Base-by-base conservation (phyloP, 2,329 filamentous ascomycete species). In the Aureobasidium sp. region DNA sequence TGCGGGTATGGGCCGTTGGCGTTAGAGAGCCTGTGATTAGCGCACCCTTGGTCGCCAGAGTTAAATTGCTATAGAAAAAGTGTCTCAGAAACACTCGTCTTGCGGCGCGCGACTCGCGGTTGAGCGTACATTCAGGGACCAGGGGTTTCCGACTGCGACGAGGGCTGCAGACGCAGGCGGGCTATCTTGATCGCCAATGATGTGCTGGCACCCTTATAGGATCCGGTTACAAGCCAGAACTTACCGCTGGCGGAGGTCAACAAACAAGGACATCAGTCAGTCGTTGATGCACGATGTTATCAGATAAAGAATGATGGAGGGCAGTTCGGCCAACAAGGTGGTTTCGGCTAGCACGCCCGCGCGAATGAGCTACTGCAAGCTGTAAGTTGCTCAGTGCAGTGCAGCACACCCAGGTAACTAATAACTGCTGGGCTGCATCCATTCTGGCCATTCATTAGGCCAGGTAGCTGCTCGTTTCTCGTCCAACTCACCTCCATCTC, bases 1-100 rank as follows among this genome's bases (percentile, higher is more conserved):
- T 60, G 45, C 57, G 57, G 57, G 45, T 31, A 39, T 39, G 56
- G 44, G 34, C 42, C 56, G 56, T 59, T 59, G 57, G 45, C 36
- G 57, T 60, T 51, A 34, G 44, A 51, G 57, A 51, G 45, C 45
- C 25, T 9, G 20, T 37, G 45, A 47, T 58, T 58, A 58, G 55
- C 55, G 42, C 39, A 39, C 55, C 55, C 55, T 58, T 47, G 55
- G 42, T 9, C 31, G 44, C 44, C 22, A 27, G 42, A 59, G 56
- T 60, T 51, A 37, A 51, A 60, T 60, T 60, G 20, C 29, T 58
- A 47, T 29, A 39, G 5, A 45, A 8, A 47, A 58, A 58, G 42
- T 58, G 55, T 48, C 42, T 58, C 42, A 48, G 55, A 58, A 57
- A 34, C 29, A 34, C 39, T 44, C 42, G 53, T 57, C 27, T 57